A percentile compares a stretch with the other conserved stretches of the same genome.
Evolutionary conservation across 768 basidiomycete species (phyloP).

Genomic region (Steccherinum ochraceum): DNA sequence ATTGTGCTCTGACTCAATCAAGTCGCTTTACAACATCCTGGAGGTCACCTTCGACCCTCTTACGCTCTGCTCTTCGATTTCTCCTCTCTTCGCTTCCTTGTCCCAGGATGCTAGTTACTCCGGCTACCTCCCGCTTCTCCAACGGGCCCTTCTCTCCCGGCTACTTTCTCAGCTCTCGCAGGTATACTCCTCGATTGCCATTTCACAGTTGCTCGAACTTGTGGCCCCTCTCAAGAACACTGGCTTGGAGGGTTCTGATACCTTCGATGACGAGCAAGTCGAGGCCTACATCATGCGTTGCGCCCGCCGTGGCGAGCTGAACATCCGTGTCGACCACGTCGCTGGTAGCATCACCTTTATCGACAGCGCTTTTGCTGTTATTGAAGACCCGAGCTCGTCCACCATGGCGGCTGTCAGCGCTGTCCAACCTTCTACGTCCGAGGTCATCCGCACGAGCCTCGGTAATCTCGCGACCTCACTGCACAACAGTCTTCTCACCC

Average conservation of each 20-base stretch:
- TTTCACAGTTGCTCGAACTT: constrained; percentile 70
- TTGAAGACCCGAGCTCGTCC: constrained; percentile 30
- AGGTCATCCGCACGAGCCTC: constrained; percentile 73
- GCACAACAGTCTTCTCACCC: constrained; percentile 55
- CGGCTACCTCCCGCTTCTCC: constrained; percentile 83
- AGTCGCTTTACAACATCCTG: constrained; percentile 78
- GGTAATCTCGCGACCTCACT: constrained; percentile 69
- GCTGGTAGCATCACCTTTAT: constrained; percentile 79
- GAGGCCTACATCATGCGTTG: constrained; percentile 95
- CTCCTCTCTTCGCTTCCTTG: constrained; percentile 69
- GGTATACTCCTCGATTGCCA: constrained; percentile 83
- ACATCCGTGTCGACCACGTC: constrained; percentile 84
- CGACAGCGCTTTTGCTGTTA: constrained; percentile 60
- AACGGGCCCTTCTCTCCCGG: constrained; percentile 86
- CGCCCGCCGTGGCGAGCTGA: constrained; percentile 80
- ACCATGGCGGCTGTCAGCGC: constrained; percentile 29
- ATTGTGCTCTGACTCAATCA: constrained; percentile 67
- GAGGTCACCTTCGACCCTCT: constrained; percentile 93
- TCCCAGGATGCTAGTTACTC: constrained; percentile 53
- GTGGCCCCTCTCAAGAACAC: constrained; percentile 66
- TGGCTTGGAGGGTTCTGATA: constrained; percentile 36
- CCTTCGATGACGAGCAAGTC: constrained; percentile 67
- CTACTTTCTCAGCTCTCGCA: constrained; percentile 88
- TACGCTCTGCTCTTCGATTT: constrained; percentile 69
- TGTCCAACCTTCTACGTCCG: constrained; percentile 66